Conservation (phyloP, 768 basidiomycete species). For the Termitomyces bulborhizus region DNA sequence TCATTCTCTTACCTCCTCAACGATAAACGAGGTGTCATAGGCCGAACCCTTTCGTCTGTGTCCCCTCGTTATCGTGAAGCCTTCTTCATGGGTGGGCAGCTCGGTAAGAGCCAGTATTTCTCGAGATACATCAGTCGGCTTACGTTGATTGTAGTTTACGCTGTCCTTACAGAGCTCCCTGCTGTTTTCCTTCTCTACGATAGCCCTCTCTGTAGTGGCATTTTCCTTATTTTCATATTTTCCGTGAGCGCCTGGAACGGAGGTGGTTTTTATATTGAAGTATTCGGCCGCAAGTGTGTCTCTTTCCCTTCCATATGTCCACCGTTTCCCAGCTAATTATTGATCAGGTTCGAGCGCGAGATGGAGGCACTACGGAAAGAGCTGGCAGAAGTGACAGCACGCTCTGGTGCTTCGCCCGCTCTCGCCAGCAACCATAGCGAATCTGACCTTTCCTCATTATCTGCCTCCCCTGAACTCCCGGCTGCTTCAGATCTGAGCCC, state of each 20-base stretch:
- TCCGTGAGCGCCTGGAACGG: slow-evolving; percentile 93
- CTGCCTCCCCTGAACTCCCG: slow-evolving; percentile 6
- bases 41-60: slow-evolving; percentile 57
- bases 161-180: slow-evolving; percentile 79
- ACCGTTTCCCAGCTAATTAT: slow-evolving; percentile 3
- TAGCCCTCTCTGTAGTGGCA: slow-evolving; percentile 68
- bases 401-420: slow-evolving; percentile 46
- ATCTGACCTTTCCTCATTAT: slow-evolving; percentile 11
- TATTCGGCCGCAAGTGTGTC: slow-evolving; percentile 91
- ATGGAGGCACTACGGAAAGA: slow-evolving; percentile 88
- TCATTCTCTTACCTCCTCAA: slow-evolving; percentile 86
- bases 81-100: slow-evolving; percentile 82
- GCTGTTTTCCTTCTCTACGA: slow-evolving; percentile 81
- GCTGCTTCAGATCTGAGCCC: slow-evolving; percentile 11
- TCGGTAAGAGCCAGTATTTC: slow-evolving; percentile 41
- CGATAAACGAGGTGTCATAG: slow-evolving; percentile 82
- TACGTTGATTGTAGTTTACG: slow-evolving; percentile 53
- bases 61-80: slow-evolving; percentile 56
- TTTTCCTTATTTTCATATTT: slow-evolving; percentile 77
- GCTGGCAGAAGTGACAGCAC: slow-evolving; percentile 62
- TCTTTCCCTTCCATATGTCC: background rate
- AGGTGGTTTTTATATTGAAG: slow-evolving; percentile 93
- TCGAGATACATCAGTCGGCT: background rate
- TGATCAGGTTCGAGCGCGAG: slow-evolving; percentile 81
- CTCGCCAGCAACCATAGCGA: slow-evolving; percentile 10